Base-by-base conservation (phyloP, 2,329 filamentous ascomycete genomes). In the Cucurbitaria berberidis region DNA sequence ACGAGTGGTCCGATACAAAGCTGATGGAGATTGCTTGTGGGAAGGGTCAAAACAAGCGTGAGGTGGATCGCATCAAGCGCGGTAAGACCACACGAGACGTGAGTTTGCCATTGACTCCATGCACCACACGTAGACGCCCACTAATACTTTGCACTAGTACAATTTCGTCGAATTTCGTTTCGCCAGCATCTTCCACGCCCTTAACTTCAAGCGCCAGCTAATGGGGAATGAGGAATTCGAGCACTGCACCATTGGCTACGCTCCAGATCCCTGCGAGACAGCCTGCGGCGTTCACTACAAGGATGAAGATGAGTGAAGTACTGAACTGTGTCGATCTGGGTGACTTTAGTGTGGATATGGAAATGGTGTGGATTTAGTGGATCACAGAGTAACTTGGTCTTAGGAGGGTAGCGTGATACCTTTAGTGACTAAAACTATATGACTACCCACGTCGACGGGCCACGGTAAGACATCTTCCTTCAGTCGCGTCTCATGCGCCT, bases 111-210 rank as follows among this genome's bases (percentile, higher is more conserved):
- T 2, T 19, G 29, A 18, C 5, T 15, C 15, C 27, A 30, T 32
- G 9, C 34, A 10, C 39, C 38, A 22, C 7, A n/a, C n/a, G 3
- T 18, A 27, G 24, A n/a, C 32, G 9, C 21, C 24, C 24, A 10
- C 64, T 67, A 48, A 67, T 19, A 27, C 2, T 15, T n/a, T 22
- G 13, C 18, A 21, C 16, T 49, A 81, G 78, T 68, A 72, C 27
- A 73, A 75, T 35, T 76, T 70, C 27, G 74, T 81, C n/a, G 69
- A 75, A 26, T 81, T 82, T 60, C 78, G 79, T 8, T 82, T 83
- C 64, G 74, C 70, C 38, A 78, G 73, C 55, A 78, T 82, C 51
- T 69, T 73, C 21, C 68, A 81, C 47, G 80, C 80, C 0, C 72
- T 80, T 15, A 69, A 68, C 18, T 82, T 83, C 71, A 77, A 74